Conservation (phyloP, 345 rosid species). For the Hibiscus trionum region DNA sequence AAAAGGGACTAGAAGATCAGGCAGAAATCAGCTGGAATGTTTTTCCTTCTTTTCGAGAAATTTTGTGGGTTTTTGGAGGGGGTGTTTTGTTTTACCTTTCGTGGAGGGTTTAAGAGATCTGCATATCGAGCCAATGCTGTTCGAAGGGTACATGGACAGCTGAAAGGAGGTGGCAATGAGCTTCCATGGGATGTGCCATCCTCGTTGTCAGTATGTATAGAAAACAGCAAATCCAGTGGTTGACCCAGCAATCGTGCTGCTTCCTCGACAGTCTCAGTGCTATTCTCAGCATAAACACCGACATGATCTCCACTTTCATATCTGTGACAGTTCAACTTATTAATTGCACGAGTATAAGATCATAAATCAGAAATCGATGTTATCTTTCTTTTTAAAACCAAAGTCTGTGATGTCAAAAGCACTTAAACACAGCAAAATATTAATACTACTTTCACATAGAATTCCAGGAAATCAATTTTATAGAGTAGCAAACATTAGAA, state of each 20-base stretch:
- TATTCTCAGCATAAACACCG: constrained; percentile 71
- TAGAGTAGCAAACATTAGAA: not conserved
- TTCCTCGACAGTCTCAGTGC: constrained; percentile 65
- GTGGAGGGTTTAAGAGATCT: constrained; percentile 74
- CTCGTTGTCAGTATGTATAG: constrained; percentile 59
- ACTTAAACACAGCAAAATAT: not conserved
- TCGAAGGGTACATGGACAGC: constrained; percentile 66
- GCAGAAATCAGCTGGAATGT: not conserved
- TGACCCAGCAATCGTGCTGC: constrained; percentile 58
- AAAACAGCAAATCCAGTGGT: constrained; percentile 58
- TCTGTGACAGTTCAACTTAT: constrained; percentile 28
- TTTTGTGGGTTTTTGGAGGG: not conserved
- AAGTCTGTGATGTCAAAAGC: not conserved
- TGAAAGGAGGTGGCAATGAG: constrained; percentile 71
- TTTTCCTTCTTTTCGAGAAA: not conserved
- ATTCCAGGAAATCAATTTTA: not conserved
- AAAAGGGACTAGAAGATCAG: not conserved
- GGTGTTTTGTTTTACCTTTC: constrained; percentile 38
- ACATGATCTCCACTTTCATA: constrained; percentile 97
- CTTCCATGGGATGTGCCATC: constrained; percentile 67
- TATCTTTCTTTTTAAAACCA: not conserved
- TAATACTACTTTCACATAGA: not conserved
- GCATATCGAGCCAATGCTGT: constrained; percentile 61
- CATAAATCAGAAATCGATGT: not conserved
- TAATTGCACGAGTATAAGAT: not conserved